A percentile compares a stretch with the other conserved stretches of the same genome.
phyloP scores from a whole-genome alignment of 1,139 yeast species.

The Blastobotrys raffinosifermentans region DNA sequence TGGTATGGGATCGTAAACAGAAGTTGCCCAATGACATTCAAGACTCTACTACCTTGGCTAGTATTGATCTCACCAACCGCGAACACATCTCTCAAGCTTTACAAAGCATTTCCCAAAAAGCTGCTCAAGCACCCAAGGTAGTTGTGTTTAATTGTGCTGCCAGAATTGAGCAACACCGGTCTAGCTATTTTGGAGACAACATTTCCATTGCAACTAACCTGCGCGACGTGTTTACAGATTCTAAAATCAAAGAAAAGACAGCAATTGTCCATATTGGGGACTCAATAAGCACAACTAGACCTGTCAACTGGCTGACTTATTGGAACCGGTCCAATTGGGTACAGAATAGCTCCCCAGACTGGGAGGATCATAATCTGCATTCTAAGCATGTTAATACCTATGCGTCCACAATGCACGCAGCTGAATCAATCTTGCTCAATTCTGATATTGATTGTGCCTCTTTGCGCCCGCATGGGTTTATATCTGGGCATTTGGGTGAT shows the following conservation, averaged over 20 bases:
- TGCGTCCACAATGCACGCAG: constrained; percentile 20
- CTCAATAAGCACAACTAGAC: neutral
- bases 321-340: constrained; percentile 7
- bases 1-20: constrained; percentile 19
- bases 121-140: constrained; percentile 4
- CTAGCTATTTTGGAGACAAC: constrained; percentile 8
- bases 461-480: constrained; percentile 25
- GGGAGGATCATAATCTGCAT: constrained; percentile 1
- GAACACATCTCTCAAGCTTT: too few species aligned
- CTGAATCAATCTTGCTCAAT: constrained; percentile 14
- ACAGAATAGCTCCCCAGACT: constrained; percentile 6
- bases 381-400: constrained; percentile 20
- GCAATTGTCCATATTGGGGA: neutral
- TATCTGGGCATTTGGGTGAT: constrained; percentile 30
- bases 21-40: constrained; percentile 25
- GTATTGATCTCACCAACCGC: constrained; percentile 21
- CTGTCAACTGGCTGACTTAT: constrained; percentile 8
- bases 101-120: constrained; percentile 7
- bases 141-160: constrained; percentile 21
- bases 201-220: constrained; percentile 13
- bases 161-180: constrained; percentile 14
- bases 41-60: too few species aligned
- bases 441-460: constrained; percentile 12
- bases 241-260: neutral
- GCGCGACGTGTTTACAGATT: constrained; percentile 5